Percentiles rank a stretch among this genome's conserved stretches.
Evolutionary conservation across 2,329 filamentous ascomycete species (phyloP).

Genomic region (Xylaria sp.): DNA sequence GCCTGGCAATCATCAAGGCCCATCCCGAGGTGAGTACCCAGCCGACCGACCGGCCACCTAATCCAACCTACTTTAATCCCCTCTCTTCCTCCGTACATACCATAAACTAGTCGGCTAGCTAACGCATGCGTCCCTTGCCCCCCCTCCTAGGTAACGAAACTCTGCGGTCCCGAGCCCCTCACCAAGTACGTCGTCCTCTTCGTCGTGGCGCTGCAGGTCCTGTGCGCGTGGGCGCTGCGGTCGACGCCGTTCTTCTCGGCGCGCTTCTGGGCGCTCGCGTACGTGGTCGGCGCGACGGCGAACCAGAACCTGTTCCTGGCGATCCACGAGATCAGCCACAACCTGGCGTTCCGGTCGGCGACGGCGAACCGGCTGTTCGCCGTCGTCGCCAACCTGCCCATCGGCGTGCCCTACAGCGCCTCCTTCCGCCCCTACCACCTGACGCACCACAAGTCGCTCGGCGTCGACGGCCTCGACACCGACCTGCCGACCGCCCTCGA

Average conservation of each 20-base stretch:
- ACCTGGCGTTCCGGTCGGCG: slow-evolving; percentile 85
- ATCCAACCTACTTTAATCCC: slow-evolving; percentile 6
- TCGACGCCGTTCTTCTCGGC: slow-evolving; percentile 79
- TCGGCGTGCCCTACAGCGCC: slow-evolving; percentile 93
- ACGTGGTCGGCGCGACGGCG: slow-evolving; percentile 88
- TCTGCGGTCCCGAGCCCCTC: slow-evolving; percentile 92
- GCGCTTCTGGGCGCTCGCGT: slow-evolving; percentile 84
- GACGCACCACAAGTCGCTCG: slow-evolving; percentile 97
- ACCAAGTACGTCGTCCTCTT: slow-evolving; percentile 89
- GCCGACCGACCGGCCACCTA: slow-evolving; percentile 5
- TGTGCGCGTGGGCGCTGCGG: slow-evolving; percentile 75
- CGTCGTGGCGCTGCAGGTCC: slow-evolving; percentile 81
- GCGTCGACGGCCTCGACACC: slow-evolving; percentile 93
- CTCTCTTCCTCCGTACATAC: slow-evolving; percentile 19
- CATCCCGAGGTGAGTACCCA: slow-evolving; percentile 78
- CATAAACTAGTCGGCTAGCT: slow-evolving; percentile 6
- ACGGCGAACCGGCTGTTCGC: slow-evolving; percentile 83
- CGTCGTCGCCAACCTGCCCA: slow-evolving; percentile 92
- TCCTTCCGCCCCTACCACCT: slow-evolving; percentile 97
- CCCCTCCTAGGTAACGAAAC: slow-evolving; percentile 76
- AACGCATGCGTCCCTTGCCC: neutral
- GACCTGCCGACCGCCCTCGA: slow-evolving; percentile 92
- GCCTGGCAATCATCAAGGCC: slow-evolving; percentile 95
- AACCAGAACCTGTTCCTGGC: slow-evolving; percentile 99
- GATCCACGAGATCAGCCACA: slow-evolving; percentile 98